Percentiles rank a stretch among this genome's conserved stretches.
Conservation (phyloP, 495 filamentous ascomycete species). For the Penicillium ucsense region DNA sequence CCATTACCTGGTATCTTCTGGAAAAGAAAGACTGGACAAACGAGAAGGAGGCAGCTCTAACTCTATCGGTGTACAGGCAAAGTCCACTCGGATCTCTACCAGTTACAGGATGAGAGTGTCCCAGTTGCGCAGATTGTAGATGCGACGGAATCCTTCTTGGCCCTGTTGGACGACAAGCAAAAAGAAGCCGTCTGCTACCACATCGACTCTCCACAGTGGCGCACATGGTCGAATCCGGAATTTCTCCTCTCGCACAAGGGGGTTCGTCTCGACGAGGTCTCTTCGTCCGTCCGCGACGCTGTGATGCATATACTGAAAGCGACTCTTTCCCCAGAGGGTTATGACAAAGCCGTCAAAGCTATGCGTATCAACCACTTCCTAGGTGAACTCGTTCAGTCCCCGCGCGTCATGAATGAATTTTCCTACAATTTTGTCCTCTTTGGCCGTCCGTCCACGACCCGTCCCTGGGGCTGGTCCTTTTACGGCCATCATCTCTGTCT, state of each 20-base stretch:
- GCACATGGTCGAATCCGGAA: conserved; percentile 69
- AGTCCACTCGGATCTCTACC: conserved; percentile 47
- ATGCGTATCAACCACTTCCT: conserved; percentile 76
- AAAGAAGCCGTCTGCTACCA: conserved; percentile 41
- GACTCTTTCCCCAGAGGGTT: conserved; percentile 58
- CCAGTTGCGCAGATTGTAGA: conserved; percentile 46
- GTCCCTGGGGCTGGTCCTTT: conserved; percentile 63
- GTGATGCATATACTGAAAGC: conserved; percentile 44
- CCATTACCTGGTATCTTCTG: no score
- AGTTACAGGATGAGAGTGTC: conserved; percentile 50
- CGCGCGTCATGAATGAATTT: conserved; percentile 58
- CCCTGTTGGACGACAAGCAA: conserved; percentile 37
- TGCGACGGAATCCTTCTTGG: conserved; percentile 34
- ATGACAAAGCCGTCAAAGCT: conserved; percentile 55
- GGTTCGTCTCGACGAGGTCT: conserved; percentile 53
- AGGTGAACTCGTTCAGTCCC: conserved; percentile 52
- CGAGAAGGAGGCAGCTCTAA: not conserved
- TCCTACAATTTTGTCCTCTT: conserved; percentile 69
- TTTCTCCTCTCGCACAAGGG: conserved; percentile 54
- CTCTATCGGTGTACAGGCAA: conserved; percentile 27
- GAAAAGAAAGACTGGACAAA: no score
- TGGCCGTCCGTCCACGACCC: conserved; percentile 35
- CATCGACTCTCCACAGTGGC: conserved; percentile 62
- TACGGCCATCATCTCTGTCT: conserved; percentile 72
- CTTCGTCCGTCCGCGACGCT: conserved; percentile 28